Conservation (phyloP, 371 early-diverging fungal genomes). For the Syncephalastrum sp. region DNA sequence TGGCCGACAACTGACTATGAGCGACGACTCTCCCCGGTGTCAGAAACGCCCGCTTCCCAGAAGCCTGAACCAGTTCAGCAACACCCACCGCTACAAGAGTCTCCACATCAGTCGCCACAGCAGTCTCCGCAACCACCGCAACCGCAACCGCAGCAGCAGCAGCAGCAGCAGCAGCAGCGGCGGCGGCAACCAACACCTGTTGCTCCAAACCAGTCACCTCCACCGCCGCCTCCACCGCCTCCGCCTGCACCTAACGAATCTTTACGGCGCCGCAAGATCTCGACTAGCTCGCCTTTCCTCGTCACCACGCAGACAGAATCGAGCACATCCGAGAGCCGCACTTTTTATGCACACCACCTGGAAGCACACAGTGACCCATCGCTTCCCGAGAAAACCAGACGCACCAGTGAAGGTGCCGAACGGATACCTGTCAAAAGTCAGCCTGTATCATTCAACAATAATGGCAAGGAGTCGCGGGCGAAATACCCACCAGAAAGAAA, state of each 20-base stretch:
- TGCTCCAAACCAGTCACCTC: slow-evolving; percentile 4
- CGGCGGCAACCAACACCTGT: slow-evolving; percentile 4
- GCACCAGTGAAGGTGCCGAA: too few relatives aligned
- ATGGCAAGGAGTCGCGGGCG: background rate
- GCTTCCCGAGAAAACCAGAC: too few relatives aligned
- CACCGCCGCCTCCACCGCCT: background rate
- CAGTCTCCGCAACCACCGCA: slow-evolving; percentile 3
- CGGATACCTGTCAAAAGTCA: too few relatives aligned
- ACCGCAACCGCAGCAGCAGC: slow-evolving; percentile 14
- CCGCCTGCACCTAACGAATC: background rate
- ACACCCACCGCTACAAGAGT: background rate
- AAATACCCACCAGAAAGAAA: slow-evolving; percentile 4
- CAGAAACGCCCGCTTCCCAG: too few relatives aligned
- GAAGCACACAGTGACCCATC: too few relatives aligned
- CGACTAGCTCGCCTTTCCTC: too few relatives aligned
- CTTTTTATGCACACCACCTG: too few relatives aligned
- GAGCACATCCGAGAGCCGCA: too few relatives aligned
- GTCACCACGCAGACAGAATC: too few relatives aligned
- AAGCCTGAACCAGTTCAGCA: too few relatives aligned
- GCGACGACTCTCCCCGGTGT: too few relatives aligned
- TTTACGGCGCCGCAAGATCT: too few relatives aligned
- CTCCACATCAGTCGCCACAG: background rate
- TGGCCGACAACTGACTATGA: background rate
- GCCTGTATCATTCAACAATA: background rate
- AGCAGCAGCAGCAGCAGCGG: slow-evolving; percentile 17